Base-by-base conservation (phyloP, 345 rosid species). In the Nasturtium officinale region DNA sequence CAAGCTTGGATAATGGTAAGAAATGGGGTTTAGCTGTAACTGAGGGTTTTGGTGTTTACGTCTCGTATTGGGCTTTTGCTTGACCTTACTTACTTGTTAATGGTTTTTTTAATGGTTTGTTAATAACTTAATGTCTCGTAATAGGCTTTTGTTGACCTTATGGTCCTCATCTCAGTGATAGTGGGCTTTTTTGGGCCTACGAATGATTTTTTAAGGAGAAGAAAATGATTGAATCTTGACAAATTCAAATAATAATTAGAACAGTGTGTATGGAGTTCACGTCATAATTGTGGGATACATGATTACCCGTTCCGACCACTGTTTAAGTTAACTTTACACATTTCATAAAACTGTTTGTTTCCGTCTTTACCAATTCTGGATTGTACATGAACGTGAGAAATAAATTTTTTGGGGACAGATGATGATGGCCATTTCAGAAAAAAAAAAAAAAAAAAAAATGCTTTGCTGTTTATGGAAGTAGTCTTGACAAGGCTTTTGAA, bases 401-500 rank as follows among this genome's bases (percentile, higher is more conserved):
- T 72, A 46, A 21, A 21, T 20, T 15, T 55, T 21, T n/a, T 8
- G 61, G 48, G 63, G 57, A 42, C 9, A 21, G 63, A 61, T 61
- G 30, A 13, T 53, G 56, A 68, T 42, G 59, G 7, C 37, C 43
- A 32, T 17, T 65, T 47, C 33, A 33, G 9, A n/a, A n/a, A n/a
- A n/a, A n/a, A n/a, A n/a, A 35, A 35, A 12, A 32, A 30, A 9
- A 74, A 74, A 75, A 61, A 23, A 61, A 61, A 62, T 54, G 59
- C 42, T 69, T 63, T 62, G 35, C 61, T 43, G 65, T 68, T 23
- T 66, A 29, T 45, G 61, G 42, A 66, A 67, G 37, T 18, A 61
- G 69, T 70, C 79, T 69, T 76, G 75, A 76, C 79, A 76, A 70
- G 80, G 47, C 46, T 38, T 76, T 76, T 76, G 70, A 69, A 51